Percentiles rank a stretch among this genome's conserved stretches.
phyloP scores from a whole-genome alignment of 495 filamentous ascomycete genomes.

The Penicillium bialowiezense region DNA sequence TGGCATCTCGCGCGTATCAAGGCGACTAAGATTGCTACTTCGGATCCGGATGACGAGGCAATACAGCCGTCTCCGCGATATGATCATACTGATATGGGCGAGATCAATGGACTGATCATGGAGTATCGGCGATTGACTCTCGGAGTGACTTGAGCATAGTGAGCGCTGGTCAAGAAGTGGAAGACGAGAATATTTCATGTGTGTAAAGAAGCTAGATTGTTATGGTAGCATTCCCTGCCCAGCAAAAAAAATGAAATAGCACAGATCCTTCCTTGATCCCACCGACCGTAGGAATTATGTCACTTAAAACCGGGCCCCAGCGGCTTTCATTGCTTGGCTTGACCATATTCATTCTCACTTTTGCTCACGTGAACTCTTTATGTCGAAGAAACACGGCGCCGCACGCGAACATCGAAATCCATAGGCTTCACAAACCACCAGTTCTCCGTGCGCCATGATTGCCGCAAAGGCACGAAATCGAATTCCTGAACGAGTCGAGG shows the following conservation, averaged over 20 bases:
- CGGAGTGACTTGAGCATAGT: slow-evolving; percentile 6
- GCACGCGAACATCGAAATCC: slow-evolving; percentile 32
- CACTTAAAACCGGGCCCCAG: too few relatives aligned
- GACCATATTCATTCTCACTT: too few relatives aligned
- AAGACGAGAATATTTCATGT: too few relatives aligned
- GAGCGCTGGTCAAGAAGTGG: too few relatives aligned
- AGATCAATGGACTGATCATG: slow-evolving; percentile 31
- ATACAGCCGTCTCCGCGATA: slow-evolving; percentile 10
- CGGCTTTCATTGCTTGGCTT: too few relatives aligned
- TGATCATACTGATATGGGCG: slow-evolving; percentile 29
- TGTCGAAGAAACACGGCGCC: slow-evolving; percentile 3
- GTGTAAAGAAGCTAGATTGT: too few relatives aligned
- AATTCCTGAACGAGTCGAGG: slow-evolving; percentile 44
- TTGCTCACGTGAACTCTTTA: too few relatives aligned
- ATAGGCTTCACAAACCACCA: slow-evolving; percentile 50
- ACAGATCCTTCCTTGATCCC: too few relatives aligned
- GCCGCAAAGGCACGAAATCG: slow-evolving; percentile 31
- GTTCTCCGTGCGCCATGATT: slow-evolving; percentile 37
- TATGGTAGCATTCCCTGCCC: too few relatives aligned
- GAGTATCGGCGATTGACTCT: slow-evolving; percentile 29
- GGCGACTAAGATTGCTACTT: slow-evolving; percentile 13
- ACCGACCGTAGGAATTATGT: too few relatives aligned
- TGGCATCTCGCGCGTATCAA: slow-evolving; percentile 30
- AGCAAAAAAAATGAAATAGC: too few relatives aligned
- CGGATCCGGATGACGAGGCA: slow-evolving; percentile 4